Conservation (phyloP, 148 eudicot species). For the Spergularia marina region DNA sequence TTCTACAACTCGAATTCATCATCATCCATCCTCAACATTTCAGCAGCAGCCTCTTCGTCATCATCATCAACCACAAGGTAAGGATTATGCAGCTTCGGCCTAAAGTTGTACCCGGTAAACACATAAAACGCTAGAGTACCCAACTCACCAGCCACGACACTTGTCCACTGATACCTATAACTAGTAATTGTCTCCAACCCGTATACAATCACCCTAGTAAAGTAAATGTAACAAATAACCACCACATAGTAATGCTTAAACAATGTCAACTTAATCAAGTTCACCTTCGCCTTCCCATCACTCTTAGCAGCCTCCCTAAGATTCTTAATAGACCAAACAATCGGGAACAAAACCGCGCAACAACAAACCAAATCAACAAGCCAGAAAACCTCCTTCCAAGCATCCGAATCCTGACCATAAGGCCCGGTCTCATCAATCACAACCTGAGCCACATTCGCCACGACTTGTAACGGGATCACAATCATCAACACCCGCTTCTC, state of each 20-base stretch:
- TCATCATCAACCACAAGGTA: slow-evolving; percentile 60
- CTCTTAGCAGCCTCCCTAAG: slow-evolving; percentile 54
- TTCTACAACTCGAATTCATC: slow-evolving; percentile 54
- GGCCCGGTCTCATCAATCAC: slow-evolving; percentile 69
- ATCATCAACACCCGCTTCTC: slow-evolving; percentile 78
- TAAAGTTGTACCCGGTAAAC: slow-evolving; percentile 56
- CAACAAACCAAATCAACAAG: slow-evolving; percentile 67
- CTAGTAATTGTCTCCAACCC: slow-evolving; percentile 59
- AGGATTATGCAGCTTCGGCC: slow-evolving; percentile 57
- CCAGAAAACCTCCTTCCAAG: slow-evolving; percentile 67
- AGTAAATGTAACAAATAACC: slow-evolving; percentile 65
- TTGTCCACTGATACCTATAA: slow-evolving; percentile 61
- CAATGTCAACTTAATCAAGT: slow-evolving; percentile 61
- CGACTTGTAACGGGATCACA: slow-evolving; percentile 66
- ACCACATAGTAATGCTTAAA: slow-evolving; percentile 69
- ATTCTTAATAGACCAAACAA: slow-evolving; percentile 69
- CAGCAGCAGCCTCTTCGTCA: slow-evolving; percentile 68
- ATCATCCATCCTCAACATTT: slow-evolving; percentile 41
- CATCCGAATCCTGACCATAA: slow-evolving; percentile 38
- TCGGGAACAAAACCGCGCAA: slow-evolving; percentile 64
- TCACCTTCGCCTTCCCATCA: slow-evolving; percentile 73
- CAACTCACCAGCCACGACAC: slow-evolving; percentile 54
- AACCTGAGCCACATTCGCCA: slow-evolving; percentile 66
- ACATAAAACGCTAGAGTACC: slow-evolving; percentile 59
- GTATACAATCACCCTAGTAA: slow-evolving; percentile 64